Percentiles rank a stretch among this genome's conserved stretches.
Conservation (phyloP, 768 basidiomycete species). For the Hypsizygus marmoreus region DNA sequence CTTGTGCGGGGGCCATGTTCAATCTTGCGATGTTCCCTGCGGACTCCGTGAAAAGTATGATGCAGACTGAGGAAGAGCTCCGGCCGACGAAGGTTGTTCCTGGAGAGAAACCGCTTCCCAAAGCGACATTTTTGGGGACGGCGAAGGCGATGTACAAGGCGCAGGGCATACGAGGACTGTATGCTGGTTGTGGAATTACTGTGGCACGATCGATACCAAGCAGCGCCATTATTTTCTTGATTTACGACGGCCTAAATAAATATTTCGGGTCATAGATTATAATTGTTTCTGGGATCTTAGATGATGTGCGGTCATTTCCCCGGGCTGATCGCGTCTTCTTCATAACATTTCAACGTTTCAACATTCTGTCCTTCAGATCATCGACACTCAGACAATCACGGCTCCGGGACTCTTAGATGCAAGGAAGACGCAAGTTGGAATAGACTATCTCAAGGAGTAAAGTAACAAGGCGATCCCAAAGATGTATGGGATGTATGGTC, state of each 20-base stretch:
- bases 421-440: too few species aligned
- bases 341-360: too few species aligned
- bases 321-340: too few species aligned
- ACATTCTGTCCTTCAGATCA: too few species aligned
- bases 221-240: conserved; percentile 86
- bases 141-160: conserved; percentile 70
- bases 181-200: conserved; percentile 89
- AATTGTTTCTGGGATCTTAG: background rate
- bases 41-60: conserved; percentile 91
- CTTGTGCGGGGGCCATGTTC: conserved; percentile 82
- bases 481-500: too few species aligned
- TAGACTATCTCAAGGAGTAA: too few species aligned
- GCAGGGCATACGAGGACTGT: conserved; percentile 76
- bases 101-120: conserved; percentile 22
- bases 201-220: conserved; percentile 81
- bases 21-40: conserved; percentile 93
- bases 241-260: conserved; percentile 73
- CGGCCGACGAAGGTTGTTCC: conserved; percentile 37
- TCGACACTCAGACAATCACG: too few species aligned
- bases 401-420: too few species aligned
- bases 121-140: conserved; percentile 56
- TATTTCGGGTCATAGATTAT: conserved; percentile 33
- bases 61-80: conserved; percentile 93
- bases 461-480: too few species aligned
- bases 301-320: too few species aligned